Conservation (phyloP, 2,329 filamentous ascomycete species). For the Penicillium sp. region DNA sequence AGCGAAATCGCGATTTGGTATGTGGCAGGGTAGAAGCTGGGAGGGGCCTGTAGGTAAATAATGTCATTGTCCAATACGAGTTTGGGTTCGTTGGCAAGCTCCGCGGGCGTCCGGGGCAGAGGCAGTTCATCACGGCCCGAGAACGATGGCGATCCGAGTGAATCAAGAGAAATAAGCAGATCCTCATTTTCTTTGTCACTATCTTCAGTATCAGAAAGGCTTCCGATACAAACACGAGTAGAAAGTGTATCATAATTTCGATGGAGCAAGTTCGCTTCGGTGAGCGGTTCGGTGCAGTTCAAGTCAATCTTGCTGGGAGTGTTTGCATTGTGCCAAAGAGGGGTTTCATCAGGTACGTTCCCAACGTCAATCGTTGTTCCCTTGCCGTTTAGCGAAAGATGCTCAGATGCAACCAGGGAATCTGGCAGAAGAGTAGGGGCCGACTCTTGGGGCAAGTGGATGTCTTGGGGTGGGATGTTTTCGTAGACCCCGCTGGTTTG, state of each 20-base stretch:
- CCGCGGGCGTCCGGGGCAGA: background rate
- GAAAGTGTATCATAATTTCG: conserved; percentile 11
- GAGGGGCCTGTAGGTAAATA: conserved; percentile 19
- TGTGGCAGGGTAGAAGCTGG: conserved; percentile 7
- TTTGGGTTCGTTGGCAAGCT: background rate
- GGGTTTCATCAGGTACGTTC: background rate
- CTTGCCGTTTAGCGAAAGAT: background rate
- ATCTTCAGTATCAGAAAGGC: conserved; percentile 5
- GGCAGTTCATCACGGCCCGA: background rate
- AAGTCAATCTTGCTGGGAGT: background rate
- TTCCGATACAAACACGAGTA: conserved; percentile 11
- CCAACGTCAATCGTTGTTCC: background rate
- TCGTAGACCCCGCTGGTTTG: background rate
- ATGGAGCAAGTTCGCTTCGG: background rate
- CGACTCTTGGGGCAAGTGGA: background rate
- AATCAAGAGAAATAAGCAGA: background rate
- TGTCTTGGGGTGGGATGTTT: background rate
- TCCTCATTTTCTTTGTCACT: background rate
- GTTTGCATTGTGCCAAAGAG: background rate
- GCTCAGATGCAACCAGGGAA: background rate
- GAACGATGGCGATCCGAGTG: background rate
- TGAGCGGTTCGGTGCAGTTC: background rate
- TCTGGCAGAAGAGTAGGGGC: background rate
- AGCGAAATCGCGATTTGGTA: conserved; percentile 24
- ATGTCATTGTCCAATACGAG: conserved; percentile 18